phyloP scores from a whole-genome alignment of 257 asterid species.

The Solanum sitiens region DNA sequence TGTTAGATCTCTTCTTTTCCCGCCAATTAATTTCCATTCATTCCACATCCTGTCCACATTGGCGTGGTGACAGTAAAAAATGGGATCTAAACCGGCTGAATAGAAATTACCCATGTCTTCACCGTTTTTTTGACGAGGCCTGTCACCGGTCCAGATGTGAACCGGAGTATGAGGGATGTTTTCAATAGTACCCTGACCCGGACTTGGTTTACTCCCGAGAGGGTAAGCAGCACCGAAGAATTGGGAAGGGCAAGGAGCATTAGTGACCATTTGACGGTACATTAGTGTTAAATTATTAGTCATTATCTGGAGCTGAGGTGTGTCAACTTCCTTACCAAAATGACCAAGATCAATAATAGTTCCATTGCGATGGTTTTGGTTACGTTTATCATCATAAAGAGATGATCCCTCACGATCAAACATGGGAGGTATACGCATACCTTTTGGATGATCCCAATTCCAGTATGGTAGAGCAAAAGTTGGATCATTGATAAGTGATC shows the following conservation, averaged over 20 bases:
- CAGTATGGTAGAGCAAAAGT: conserved; percentile 11
- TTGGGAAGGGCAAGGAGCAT: not conserved
- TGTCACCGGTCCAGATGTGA: not conserved
- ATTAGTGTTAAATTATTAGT: no score
- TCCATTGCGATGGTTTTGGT: no score
- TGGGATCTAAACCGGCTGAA: not conserved
- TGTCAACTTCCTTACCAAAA: no score
- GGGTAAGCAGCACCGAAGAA: conserved; percentile 4
- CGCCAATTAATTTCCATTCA: not conserved
- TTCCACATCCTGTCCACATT: conserved; percentile 6
- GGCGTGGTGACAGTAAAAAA: conserved; percentile 7
- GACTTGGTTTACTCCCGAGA: not conserved
- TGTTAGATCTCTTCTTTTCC: conserved; percentile 9
- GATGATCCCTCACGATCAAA: not conserved
- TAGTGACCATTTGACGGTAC: no score
- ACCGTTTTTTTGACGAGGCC: rapidly evolving
- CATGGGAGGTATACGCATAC: conserved; percentile 16
- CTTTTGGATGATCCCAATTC: conserved; percentile 17
- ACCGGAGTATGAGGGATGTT: conserved; percentile 6
- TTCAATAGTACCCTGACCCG: conserved; percentile 13
- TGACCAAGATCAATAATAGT: no score
- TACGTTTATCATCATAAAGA: not conserved
- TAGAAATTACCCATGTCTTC: conserved; percentile 6
- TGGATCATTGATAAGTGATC: conserved; percentile 12
- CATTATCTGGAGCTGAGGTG: no score